Base-by-base conservation (phyloP, 495 filamentous ascomycete species). In the Sordaria brevicollis region DNA sequence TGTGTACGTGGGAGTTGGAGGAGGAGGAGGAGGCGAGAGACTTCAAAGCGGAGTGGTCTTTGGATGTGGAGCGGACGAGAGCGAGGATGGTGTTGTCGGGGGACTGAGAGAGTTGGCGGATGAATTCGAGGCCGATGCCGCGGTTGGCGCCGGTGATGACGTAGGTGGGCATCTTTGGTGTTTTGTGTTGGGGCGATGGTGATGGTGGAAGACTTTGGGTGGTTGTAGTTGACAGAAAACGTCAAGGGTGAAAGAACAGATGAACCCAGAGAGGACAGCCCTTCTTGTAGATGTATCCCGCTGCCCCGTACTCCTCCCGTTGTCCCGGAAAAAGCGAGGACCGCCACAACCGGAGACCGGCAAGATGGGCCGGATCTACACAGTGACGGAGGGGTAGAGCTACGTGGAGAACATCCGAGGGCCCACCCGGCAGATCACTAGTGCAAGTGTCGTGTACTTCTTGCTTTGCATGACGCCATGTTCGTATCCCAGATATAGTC, bases 81-180 rank as follows among this genome's bases (percentile, higher is more conserved):
- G 83, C 85, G n/a, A 88, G 71, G 74, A 88, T 75, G 62, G 78
- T 86, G 79, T 87, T 87, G 70, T 69, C 70, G 0, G 75, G 7
- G 39, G 81, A 70, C 43, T 72, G 68, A 35, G 81, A 76, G 62
- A 88, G 82, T 75, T 88, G 85, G 37, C 83, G 82, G 29, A 86
- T 77, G 69, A 86, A 83, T 68, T 87, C 85, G 73, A 82, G 83
- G 67, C 86, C 86, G 69, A 88, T 75, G 70, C 86, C 86, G 33
- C 84, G 82, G 75, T 86, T 86, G 15, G 85, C 82, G 68, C 86
- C 86, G 19, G 86, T 87, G 73, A 88, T 81, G 66, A 81, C 79
- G 70, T 85, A 87, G 57, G 82, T 79, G 67, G 84, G 80, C 86
- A 88, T 87, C 38, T 65, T 34, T 8, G 66, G 17, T 34, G 19